Evolutionary conservation across 164 flowering plant genomes (phyloP), one percentile per base, ranked within the genome.

Genomic region (Chloranthus sessilifolius): DNA sequence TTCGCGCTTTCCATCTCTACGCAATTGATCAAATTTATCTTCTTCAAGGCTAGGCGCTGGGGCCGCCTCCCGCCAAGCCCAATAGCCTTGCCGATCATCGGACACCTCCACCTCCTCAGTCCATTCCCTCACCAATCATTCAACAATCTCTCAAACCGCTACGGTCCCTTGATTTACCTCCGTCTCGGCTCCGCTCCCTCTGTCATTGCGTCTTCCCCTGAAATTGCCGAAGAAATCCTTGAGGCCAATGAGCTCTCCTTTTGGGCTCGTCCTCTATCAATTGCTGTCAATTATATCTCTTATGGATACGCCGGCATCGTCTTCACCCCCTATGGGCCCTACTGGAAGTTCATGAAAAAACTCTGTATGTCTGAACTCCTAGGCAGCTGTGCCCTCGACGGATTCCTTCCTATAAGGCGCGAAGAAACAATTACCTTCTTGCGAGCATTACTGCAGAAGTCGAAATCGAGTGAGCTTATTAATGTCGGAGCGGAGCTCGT

Each of bases 271-370:
- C 87, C 80, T 0, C 67, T 50, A 15, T 59, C 66, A 42, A 34
- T 72, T 25, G 51, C 74, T 1, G 73, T 72, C 22, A 65, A 72
- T 55, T 56, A 61, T 57, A 67, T 78, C 49, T 63, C 80, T 30
- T 78, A 74, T 57, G 75, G 69, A 31, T 67, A 71, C 67, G 59
- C 79, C 33, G 75, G 66, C 66, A 58, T 79, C 30, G 64, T 75
- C 34, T 75, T 71, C 64, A 63, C 76, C 34, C 49, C 51, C 1
- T 70, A 71, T 68, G 81, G 81, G 6, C 63, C 74, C 0, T 80
- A 73, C 62, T 77, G 85, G 90, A 78, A 69, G 21, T 74, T 71
- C 61, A 55, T 82, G 48, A 78, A 65, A 50, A 82, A 76, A 23
- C 8, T 80, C 11, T 58, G 69, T 61, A 68, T 60, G 46, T 45